Evolutionary conservation across 2,329 filamentous ascomycete genomes (phyloP).

Genomic region (Fusarium xyrophilum): DNA sequence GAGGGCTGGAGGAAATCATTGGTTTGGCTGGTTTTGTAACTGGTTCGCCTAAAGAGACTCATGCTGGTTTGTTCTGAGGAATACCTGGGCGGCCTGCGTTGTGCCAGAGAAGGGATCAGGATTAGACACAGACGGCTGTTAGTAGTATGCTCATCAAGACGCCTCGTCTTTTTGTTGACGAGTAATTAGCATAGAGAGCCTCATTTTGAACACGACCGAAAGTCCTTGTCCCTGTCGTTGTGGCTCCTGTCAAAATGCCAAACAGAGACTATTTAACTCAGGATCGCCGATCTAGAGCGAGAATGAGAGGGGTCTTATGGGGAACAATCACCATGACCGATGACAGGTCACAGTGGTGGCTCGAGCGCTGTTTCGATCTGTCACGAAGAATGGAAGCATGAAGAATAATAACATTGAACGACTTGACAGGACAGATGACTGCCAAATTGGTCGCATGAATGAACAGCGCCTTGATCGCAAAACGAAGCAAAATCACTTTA

Average conservation of each 20-base stretch:
- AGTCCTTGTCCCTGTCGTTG: conserved; percentile 4
- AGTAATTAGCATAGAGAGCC: conserved; percentile 9
- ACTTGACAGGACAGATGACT: not conserved
- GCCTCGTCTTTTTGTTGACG: not conserved
- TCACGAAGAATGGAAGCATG: conserved; percentile 7
- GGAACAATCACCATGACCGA: conserved; percentile 8
- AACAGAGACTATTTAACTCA: conserved; percentile 16
- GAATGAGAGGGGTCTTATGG: conserved; percentile 20
- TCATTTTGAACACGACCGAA: conserved; percentile 6
- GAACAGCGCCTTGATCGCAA: not conserved
- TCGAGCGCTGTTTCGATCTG: conserved; percentile 20
- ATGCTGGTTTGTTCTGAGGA: not conserved
- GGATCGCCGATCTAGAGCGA: conserved; percentile 38
- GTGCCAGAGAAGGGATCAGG: not conserved
- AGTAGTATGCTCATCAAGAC: conserved; percentile 23
- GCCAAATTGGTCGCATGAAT: not conserved
- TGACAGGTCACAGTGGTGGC: conserved; percentile 22
- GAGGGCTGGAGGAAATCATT: conserved; percentile 12
- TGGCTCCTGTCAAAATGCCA: conserved; percentile 12
- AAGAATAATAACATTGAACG: conserved; percentile 4
- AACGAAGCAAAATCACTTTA: not conserved
- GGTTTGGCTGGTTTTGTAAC: conserved; percentile 2
- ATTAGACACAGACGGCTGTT: not conserved
- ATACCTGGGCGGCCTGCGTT: not conserved
- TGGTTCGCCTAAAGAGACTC: not conserved